These are phyloP conservation scores for Polysphondylium violaceum DNA, from an alignment of 78 protist genomes.

Conservation along the genomic window DNA sequence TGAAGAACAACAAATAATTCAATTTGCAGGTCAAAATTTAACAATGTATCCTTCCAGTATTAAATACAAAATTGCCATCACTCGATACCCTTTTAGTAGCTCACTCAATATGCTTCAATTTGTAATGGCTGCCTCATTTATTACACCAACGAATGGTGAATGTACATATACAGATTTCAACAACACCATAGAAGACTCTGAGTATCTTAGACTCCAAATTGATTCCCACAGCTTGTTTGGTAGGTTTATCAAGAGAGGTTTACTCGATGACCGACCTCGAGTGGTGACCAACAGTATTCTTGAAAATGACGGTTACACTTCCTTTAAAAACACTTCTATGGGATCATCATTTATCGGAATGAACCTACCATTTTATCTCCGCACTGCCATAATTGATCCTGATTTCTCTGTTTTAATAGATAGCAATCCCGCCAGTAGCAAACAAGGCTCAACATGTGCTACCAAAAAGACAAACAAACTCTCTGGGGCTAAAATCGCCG, in stretches of 20 bases:
- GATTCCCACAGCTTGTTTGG: not conserved
- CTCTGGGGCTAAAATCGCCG: not conserved
- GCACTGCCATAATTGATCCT: not conserved
- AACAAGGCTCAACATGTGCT: not conserved
- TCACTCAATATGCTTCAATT: not conserved
- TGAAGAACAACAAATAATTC: not conserved
- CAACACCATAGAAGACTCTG: not conserved
- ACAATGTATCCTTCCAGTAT: not conserved
- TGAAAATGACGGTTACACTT: not conserved
- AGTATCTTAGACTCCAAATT: not conserved
- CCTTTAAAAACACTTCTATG: not conserved
- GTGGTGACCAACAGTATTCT: not conserved
- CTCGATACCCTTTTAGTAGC: not conserved
- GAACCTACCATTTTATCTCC: not conserved
- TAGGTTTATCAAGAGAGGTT: not conserved
- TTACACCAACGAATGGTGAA: not conserved
- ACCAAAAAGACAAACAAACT: not conserved
- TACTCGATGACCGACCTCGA: slow-evolving; percentile 1
- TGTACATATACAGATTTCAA: not conserved
- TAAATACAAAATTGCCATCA: not conserved
- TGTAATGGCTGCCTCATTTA: not conserved
- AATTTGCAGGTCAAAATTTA: not conserved
- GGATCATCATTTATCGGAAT: slow-evolving; percentile 19
- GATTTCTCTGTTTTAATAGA: slow-evolving; percentile 15
- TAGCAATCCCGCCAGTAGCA: not conserved